These are phyloP conservation scores for Dothideomycetidae sp. DNA, from an alignment of 2,329 filamentous ascomycete genomes.

Conservation along the genomic window DNA sequence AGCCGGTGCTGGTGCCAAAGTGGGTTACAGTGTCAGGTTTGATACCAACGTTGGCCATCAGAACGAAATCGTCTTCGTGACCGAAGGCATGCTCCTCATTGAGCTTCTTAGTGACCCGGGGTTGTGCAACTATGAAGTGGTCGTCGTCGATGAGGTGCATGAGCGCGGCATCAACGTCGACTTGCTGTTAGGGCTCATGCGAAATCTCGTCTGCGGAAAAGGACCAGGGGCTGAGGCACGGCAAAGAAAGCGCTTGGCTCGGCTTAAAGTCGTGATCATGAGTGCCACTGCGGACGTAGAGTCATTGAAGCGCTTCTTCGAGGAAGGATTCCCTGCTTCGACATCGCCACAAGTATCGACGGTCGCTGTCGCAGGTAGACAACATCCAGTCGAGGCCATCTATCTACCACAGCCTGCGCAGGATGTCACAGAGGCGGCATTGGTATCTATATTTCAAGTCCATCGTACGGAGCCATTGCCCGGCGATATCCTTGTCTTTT, in stretches of 20 bases:
- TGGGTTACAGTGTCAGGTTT: constrained; percentile 92
- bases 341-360: constrained; percentile 27
- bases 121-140: constrained; percentile 70
- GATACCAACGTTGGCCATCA: constrained; percentile 71
- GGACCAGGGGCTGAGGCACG: constrained; percentile 46
- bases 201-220: constrained; percentile 53
- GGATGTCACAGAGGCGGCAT: constrained; percentile 67
- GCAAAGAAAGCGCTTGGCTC: constrained; percentile 45
- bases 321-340: constrained; percentile 14
- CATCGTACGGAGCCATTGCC: constrained; percentile 82
- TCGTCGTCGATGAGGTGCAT: constrained; percentile 94
- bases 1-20: constrained; percentile 45
- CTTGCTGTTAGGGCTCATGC: constrained; percentile 74
- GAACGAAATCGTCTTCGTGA: constrained; percentile 85
- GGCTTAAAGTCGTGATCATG: constrained; percentile 83
- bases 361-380: constrained; percentile 68
- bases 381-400: constrained; percentile 66
- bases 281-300: constrained; percentile 89
- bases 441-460: constrained; percentile 73
- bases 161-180: constrained; percentile 93
- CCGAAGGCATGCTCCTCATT: constrained; percentile 90
- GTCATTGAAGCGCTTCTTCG: constrained; percentile 62
- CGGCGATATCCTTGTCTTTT: constrained; percentile 82
- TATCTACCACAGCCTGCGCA: constrained; percentile 62
- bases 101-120: constrained; percentile 78